Evolutionary conservation across 2,329 filamentous ascomycete genomes (phyloP).

Genomic region (Stachybotrys echinatus): DNA sequence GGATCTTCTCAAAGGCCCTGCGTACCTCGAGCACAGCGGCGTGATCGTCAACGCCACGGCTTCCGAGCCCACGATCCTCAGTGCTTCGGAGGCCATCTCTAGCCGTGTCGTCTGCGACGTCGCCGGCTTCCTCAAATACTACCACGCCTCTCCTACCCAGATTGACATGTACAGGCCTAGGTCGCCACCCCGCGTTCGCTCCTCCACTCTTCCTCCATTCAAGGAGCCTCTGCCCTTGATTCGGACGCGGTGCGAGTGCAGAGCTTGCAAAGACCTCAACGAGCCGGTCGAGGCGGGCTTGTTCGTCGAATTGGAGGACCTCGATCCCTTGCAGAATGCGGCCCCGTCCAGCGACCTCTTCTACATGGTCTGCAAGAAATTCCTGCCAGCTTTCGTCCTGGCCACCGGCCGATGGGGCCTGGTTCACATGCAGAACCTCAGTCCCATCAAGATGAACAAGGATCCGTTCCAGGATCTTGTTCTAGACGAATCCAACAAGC

Average conservation of each 20-base stretch:
- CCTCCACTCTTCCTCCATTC: slow-evolving; percentile 8
- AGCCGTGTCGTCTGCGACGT: slow-evolving; percentile 38
- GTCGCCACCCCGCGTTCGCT: too few species aligned
- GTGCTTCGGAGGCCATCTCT: slow-evolving; percentile 28
- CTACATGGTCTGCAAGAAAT: slow-evolving; percentile 35
- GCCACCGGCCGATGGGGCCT: slow-evolving; percentile 39
- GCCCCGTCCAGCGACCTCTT: slow-evolving; percentile 37
- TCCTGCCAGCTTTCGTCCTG: slow-evolving; percentile 42
- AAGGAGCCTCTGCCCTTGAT: slow-evolving; percentile 35
- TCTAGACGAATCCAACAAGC: slow-evolving; percentile 41
- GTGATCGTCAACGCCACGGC: slow-evolving; percentile 25
- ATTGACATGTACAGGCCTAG: slow-evolving; percentile 13
- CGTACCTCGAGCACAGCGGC: slow-evolving; percentile 42
- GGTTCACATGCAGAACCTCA: slow-evolving; percentile 32
- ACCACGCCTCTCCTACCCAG: slow-evolving; percentile 17
- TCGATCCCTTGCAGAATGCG: slow-evolving; percentile 26
- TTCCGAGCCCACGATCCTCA: slow-evolving; percentile 17
- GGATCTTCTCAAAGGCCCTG: slow-evolving; percentile 39
- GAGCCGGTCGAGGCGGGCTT: slow-evolving; percentile 17
- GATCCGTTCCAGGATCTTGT: slow-evolving; percentile 47
- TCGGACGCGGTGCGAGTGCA: slow-evolving; percentile 35
- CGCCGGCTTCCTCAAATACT: slow-evolving; percentile 32
- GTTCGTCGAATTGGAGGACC: slow-evolving; percentile 34
- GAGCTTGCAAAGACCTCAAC: slow-evolving; percentile 22
- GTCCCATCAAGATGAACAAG: slow-evolving; percentile 34